phyloP scores from a whole-genome alignment of 2,329 filamentous ascomycete species.

The Talaromyces funiculosus region DNA sequence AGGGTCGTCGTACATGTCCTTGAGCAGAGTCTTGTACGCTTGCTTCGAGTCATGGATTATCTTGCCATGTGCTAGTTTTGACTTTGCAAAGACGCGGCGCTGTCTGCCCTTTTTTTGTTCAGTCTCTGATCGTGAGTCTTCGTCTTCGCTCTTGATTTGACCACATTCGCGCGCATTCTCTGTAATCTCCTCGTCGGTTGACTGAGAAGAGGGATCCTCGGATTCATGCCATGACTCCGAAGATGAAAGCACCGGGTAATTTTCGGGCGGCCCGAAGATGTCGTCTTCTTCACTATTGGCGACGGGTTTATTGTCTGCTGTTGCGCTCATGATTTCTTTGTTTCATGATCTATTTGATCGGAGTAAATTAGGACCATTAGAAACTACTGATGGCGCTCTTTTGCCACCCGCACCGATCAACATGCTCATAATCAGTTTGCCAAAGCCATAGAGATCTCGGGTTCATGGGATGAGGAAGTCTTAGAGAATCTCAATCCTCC shows the following conservation, averaged over 20 bases:
- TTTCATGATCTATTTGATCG: neutral
- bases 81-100: neutral
- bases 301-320: conserved; percentile 21
- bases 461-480: too few species aligned
- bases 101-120: neutral
- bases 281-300: conserved; percentile 1
- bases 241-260: neutral
- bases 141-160: neutral
- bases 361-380: neutral
- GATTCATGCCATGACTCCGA: conserved; percentile 7
- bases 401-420: neutral
- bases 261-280: neutral
- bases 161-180: neutral
- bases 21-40: conserved; percentile 48
- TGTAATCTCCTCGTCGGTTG: neutral
- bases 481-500: neutral
- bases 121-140: neutral
- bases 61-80: neutral
- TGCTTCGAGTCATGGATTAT: conserved; percentile 36
- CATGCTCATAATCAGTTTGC: neutral
- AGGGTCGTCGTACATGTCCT: conserved; percentile 38
- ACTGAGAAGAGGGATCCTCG: neutral
- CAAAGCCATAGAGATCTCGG: neutral
- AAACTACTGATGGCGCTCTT: neutral
- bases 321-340: conserved; percentile 29